Evolutionary conservation across 2,329 filamentous ascomycete genomes (phyloP).

Genomic region (Emericellopsis atlantica): DNA sequence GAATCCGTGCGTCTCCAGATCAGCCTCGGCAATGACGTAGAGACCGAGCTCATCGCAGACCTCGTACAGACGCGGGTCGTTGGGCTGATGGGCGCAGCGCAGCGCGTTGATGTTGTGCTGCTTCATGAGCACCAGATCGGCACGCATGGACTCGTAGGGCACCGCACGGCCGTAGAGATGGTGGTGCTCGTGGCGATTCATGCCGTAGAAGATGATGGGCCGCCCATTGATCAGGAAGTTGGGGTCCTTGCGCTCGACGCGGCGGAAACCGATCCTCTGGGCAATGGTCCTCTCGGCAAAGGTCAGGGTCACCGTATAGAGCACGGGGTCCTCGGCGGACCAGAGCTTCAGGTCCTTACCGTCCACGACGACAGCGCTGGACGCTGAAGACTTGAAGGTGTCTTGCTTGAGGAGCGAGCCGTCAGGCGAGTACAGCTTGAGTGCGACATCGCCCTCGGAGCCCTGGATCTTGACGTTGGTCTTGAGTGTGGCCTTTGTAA

Average conservation of each 20-base stretch:
- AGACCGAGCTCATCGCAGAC: constrained; percentile 54
- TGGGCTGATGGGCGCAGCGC: constrained; percentile 56
- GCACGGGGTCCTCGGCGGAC: constrained; percentile 55
- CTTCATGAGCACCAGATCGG: constrained; percentile 56
- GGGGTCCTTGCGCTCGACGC: constrained; percentile 46
- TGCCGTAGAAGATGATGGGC: constrained; percentile 52
- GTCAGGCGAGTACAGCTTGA: constrained; percentile 2
- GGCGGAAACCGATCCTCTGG: constrained; percentile 52
- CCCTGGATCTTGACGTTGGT: constrained; percentile 30
- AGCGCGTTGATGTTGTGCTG: constrained; percentile 59
- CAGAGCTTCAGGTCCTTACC: constrained; percentile 21
- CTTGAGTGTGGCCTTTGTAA: constrained; percentile 36
- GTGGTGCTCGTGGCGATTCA: constrained; percentile 62
- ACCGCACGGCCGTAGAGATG: constrained; percentile 49
- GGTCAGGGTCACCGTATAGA: constrained; percentile 38
- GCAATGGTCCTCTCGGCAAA: constrained; percentile 22
- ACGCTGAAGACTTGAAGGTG: constrained; percentile 4
- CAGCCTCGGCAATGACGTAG: constrained; percentile 42
- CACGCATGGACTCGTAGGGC: constrained; percentile 22
- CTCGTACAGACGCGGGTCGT: constrained; percentile 45
- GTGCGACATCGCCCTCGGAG: constrained; percentile 11
- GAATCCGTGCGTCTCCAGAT: constrained; percentile 41
- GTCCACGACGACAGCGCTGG: not conserved
- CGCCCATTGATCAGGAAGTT: constrained; percentile 53
- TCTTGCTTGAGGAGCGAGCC: constrained; percentile 3